A percentile compares a stretch with the other conserved stretches of the same genome.
Conservation (phyloP, 495 filamentous ascomycete species). For the Daldinia bambusicola region DNA sequence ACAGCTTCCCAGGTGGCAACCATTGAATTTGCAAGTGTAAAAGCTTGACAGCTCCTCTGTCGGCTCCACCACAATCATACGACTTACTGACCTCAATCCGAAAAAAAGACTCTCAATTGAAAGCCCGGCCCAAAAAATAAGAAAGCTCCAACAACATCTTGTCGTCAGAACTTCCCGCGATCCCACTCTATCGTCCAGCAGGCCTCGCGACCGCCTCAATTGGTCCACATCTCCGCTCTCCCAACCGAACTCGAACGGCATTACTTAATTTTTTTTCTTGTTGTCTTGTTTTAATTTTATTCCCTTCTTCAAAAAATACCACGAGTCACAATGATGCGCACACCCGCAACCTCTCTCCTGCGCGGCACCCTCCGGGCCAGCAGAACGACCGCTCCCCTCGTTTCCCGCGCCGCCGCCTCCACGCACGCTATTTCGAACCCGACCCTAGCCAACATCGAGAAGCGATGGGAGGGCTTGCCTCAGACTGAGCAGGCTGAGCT, state of each 20-base stretch:
- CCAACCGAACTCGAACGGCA: conserved; percentile 40
- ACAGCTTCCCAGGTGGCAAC: conserved; percentile 17
- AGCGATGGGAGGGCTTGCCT: conserved; percentile 97
- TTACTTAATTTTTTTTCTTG: conserved; percentile 10
- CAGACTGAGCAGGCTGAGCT: conserved; percentile 98
- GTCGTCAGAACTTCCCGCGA: conserved; percentile 47
- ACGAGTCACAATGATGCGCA: conserved; percentile 54
- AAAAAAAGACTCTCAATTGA: conserved; percentile 47
- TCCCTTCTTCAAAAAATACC: background rate
- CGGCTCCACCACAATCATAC: conserved; percentile 47
- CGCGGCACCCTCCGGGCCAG: conserved; percentile 56
- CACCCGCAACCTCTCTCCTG: conserved; percentile 51
- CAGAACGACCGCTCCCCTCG: conserved; percentile 50
- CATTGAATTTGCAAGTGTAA: conserved; percentile 6
- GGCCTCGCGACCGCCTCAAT: conserved; percentile 51
- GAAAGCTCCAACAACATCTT: conserved; percentile 42
- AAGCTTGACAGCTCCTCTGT: conserved; percentile 34
- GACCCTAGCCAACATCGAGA: conserved; percentile 96
- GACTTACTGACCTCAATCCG: conserved; percentile 32
- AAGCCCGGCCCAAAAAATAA: conserved; percentile 15
- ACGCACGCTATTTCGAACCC: conserved; percentile 97
- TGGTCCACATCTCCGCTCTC: conserved; percentile 56
- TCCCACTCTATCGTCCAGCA: conserved; percentile 37
- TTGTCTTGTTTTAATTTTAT: conserved; percentile 7
- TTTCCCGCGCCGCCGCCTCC: conserved; percentile 71